phyloP scores from a whole-genome alignment of 202 grass and related monocot genomes.

The Cymbopogon flexuosus region DNA sequence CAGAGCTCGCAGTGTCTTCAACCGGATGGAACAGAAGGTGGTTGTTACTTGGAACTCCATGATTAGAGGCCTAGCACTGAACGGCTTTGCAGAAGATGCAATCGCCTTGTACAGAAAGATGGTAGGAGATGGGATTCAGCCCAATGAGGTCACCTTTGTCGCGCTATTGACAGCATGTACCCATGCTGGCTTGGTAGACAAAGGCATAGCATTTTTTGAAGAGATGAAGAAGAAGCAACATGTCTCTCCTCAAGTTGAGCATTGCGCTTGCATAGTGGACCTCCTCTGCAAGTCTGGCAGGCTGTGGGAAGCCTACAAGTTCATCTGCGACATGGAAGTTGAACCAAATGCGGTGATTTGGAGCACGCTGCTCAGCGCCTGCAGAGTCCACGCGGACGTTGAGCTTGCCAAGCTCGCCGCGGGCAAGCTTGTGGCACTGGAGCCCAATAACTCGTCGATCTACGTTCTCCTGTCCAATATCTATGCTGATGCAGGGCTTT shows the following conservation, averaged over 20 bases:
- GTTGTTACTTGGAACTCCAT: conserved; percentile 80
- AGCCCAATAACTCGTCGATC: conserved; percentile 64
- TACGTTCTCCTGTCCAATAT: conserved; percentile 75
- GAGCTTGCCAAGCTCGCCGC: conserved; percentile 57
- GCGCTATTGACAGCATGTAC: conserved; percentile 66
- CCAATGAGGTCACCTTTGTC: conserved; percentile 63
- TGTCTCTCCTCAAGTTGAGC: conserved; percentile 64
- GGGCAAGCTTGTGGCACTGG: conserved; percentile 43
- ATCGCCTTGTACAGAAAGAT: conserved; percentile 46
- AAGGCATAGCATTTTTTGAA: conserved; percentile 52
- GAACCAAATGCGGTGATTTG: conserved; percentile 66
- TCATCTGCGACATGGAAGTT: conserved; percentile 61
- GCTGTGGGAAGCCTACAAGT: conserved; percentile 59
- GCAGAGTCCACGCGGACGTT: conserved; percentile 45
- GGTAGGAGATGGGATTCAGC: conserved; percentile 41
- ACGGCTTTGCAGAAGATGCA: conserved; percentile 57
- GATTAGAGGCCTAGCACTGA: conserved; percentile 74
- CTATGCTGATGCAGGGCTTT: conserved; percentile 56
- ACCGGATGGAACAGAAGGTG: conserved; percentile 57
- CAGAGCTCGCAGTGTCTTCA: conserved; percentile 53
- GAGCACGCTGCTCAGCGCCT: conserved; percentile 67
- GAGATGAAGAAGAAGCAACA: conserved; percentile 47
- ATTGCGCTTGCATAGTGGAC: conserved; percentile 64
- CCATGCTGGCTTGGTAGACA: conserved; percentile 59
- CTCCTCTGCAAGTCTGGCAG: conserved; percentile 65